These are phyloP conservation scores for Solanum corneliomulleri DNA, from an alignment of 257 asterid genomes.

Conservation along the genomic window DNA sequence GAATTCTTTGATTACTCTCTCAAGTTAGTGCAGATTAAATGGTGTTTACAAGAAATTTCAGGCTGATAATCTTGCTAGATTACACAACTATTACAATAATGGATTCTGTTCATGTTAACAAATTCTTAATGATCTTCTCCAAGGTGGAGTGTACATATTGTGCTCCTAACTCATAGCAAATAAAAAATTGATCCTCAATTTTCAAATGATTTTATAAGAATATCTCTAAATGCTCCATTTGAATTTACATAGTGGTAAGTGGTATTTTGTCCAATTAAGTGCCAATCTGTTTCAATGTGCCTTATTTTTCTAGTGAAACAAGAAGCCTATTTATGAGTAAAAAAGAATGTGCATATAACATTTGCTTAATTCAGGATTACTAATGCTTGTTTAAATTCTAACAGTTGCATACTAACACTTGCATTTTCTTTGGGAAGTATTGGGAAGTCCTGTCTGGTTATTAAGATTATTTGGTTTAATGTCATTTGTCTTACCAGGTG, in stretches of 20 bases:
- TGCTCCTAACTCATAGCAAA: background rate
- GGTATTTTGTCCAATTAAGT: background rate
- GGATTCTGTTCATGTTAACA: background rate
- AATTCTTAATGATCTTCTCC: background rate
- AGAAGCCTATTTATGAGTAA: background rate
- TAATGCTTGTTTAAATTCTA: background rate
- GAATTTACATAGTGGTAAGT: background rate
- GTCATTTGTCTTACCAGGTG: conserved; percentile 56
- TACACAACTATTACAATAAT: background rate
- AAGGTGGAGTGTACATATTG: background rate
- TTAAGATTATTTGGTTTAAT: conserved; percentile 17
- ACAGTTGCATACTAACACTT: background rate
- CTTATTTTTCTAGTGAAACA: background rate
- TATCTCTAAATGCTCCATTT: background rate
- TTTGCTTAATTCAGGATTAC: background rate
- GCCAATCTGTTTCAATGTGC: background rate
- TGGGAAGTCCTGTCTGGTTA: conserved; percentile 6
- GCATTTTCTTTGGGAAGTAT: background rate
- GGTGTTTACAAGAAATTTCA: background rate
- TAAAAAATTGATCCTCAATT: background rate
- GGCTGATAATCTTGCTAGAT: background rate
- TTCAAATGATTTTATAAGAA: background rate
- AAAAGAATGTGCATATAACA: background rate
- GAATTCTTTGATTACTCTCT: background rate
- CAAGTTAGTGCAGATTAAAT: background rate